Base-by-base conservation (phyloP, 169 alveolate genomes). In the Babesia caballi region DNA sequence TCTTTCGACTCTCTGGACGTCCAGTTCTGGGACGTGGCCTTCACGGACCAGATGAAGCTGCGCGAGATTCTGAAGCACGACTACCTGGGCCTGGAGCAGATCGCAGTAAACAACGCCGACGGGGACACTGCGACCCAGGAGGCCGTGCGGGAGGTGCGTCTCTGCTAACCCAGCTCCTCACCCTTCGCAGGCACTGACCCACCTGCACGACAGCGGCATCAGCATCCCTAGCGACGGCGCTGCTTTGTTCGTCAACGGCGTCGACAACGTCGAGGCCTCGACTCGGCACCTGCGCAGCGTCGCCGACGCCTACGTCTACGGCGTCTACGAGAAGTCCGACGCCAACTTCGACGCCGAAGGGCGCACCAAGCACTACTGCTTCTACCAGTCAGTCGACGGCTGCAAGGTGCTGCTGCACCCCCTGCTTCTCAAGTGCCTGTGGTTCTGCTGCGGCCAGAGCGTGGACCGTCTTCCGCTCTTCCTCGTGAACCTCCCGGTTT, bases 11-110 rank as follows among this genome's bases (percentile, higher is more conserved):
- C 63, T 0, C 73, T 44, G 2, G 73, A 63, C 38, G 21, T 63
- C 9, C 73, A 63, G 25, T 63, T 63, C 21, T 63, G 73, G 61
- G 73, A 63, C 41, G 73, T 63, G 1, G 73, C 73, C 52, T 63
- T 25, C 60, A 63, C 73, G 0, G 73, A 63, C 28, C 60, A 42
- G 7, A 27, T 27, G 60, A 63, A 27, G 44, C 21, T 63, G 47
- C 58, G 73, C 9, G 73, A 49, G 4, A 42, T 63, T 28, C 21
- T 63, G 58, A 63, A 63, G 52, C 28, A 52, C 21, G 73, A 63
- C 41, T 63, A 46, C 60, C 60, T 63, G 33, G 51, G 32, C 25
- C 33, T 63, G 47, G 73, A 63, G 60, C 5, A 32, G 2, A 27
- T 63, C 50, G 73, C 73, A 47, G 61, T 63, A 9, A 44, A 47